Evolutionary conservation across 1,284 basidiomycete species (phyloP), one percentile per base, ranked within the genome.

Genomic region (Heterobasidion parviporum): DNA sequence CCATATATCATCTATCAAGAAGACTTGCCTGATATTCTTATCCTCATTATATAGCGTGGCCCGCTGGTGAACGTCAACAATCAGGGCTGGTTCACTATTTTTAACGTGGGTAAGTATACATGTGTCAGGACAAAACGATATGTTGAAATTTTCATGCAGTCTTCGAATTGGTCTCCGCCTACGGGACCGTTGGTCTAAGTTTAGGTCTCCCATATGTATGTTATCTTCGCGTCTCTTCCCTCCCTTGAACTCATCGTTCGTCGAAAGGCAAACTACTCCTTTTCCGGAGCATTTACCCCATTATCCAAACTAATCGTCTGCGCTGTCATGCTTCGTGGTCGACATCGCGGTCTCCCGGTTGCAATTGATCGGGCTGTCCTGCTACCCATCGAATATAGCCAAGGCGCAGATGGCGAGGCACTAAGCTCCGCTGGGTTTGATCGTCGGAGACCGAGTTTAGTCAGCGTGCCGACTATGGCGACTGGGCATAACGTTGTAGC

Each of bases 91-190:
- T 87, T 89, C 68, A 84, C 82, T 65, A 69, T 87, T 43, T 89
- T 88, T 69, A 68, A 74, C 1, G 56, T 70, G 10, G 47, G 67
- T 70, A 49, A 33, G 62, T 59, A 14, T 16, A 8, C n/a, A 15
- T 12, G 15, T 6, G 16, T 44, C 47, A 9, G 8, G 18, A 32
- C 7, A n/a, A 2, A 20, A n/a, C 52, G 15, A 16, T 33, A 33
- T 49, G 16, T 54, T 54, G 20, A 16, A 6, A 26, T 8, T 32
- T 15, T 43, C 6, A 15, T 16, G 4, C 63, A 92, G 86, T 89
- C 3, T 95, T 94, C 65, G 92, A 95, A 68, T 68, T 94, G 18
- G 89, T 93, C 7, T 95, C 92, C 15, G 94, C 93, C 0, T 97
- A 96, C 66, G 93, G 93, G 3, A 89, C 89, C 4, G 92, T 97